Base-by-base conservation (phyloP, 495 filamentous ascomycete species). In the Penicillium desertorum region DNA sequence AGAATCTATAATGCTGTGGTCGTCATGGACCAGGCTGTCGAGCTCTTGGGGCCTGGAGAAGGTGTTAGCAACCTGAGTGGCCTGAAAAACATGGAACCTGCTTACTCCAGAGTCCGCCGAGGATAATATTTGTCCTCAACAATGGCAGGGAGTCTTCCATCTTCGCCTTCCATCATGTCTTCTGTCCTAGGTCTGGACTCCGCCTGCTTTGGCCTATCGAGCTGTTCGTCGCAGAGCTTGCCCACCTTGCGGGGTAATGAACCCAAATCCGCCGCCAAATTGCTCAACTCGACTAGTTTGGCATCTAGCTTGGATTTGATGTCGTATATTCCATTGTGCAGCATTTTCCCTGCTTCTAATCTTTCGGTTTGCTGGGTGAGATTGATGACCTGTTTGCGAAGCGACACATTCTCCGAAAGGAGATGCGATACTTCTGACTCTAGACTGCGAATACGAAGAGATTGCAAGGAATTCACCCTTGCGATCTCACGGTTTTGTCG, bases 401-500 rank as follows among this genome's bases (percentile, higher is more conserved):
- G 82, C 0, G 86, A 83, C 23, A 96, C 84, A 70, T 98, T 98
- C 61, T 98, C 95, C 17, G 86, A 83, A 54, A 96, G 77, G 11
- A 98, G 75, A 29, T 89, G 85, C 16, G 90, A 88, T 34, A 84
- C 84, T 72, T 98, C 92, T 52, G 85, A 85, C 69, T 98, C 92
- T 37, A 98, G 82, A 49, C 76, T 85, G 54, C 92, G 89, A 61
- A 98, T 97, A 58, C 90, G 89, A 34, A 93, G 78, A 17, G 91
- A 92, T 71, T 97, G 95, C 58, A 85, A 86, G 3, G 95, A 95
- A 75, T 98, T 98, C 59, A 86, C 84, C 66, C 88, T 79, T 45
- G 92, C 92, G 57, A 98, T 91, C 63, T 97, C 94, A 56, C 91
- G 86, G 71, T 98, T 98, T 69, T 98, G 94, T 41, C 93, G 84